Conservation (phyloP, 768 basidiomycete species). For the Leccinum rimulosum region DNA sequence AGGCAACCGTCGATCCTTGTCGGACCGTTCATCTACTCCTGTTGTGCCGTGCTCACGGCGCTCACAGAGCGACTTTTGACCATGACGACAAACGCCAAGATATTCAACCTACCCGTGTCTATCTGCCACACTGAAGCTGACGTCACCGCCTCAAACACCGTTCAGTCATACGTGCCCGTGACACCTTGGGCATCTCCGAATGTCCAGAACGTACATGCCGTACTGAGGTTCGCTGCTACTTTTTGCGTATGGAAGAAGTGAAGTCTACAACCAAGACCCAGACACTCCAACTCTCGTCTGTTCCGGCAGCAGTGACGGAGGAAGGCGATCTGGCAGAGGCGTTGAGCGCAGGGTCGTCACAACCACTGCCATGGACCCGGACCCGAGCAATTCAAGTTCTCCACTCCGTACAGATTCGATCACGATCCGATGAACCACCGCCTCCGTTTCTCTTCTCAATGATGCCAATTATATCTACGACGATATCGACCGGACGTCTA, state of each 20-base stretch:
- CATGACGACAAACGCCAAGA: too few relatives aligned
- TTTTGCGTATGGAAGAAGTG: conserved; percentile 64
- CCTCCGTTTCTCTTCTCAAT: conserved; percentile 49
- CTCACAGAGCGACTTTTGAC: too few relatives aligned
- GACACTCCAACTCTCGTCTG: background rate
- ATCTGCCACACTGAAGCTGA: too few relatives aligned
- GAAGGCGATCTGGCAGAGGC: conserved; percentile 49
- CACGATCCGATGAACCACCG: conserved; percentile 50
- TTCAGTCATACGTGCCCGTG: too few relatives aligned
- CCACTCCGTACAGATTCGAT: conserved; percentile 32
- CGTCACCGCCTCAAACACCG: too few relatives aligned
- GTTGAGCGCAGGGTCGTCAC: conserved; percentile 43
- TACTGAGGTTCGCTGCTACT: conserved; percentile 74
- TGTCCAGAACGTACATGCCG: too few relatives aligned
- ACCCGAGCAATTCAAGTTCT: conserved; percentile 1
- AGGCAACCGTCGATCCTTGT: too few relatives aligned
- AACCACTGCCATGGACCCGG: background rate
- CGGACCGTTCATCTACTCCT: too few relatives aligned
- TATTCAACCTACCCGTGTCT: too few relatives aligned
- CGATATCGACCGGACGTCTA: conserved; percentile 64
- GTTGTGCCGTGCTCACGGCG: too few relatives aligned
- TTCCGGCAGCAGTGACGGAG: conserved; percentile 27
- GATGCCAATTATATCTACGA: conserved; percentile 72
- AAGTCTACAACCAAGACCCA: background rate
- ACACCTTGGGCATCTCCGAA: too few relatives aligned